Conservation (phyloP, 768 basidiomycete species). For the Boletus huronensis region DNA sequence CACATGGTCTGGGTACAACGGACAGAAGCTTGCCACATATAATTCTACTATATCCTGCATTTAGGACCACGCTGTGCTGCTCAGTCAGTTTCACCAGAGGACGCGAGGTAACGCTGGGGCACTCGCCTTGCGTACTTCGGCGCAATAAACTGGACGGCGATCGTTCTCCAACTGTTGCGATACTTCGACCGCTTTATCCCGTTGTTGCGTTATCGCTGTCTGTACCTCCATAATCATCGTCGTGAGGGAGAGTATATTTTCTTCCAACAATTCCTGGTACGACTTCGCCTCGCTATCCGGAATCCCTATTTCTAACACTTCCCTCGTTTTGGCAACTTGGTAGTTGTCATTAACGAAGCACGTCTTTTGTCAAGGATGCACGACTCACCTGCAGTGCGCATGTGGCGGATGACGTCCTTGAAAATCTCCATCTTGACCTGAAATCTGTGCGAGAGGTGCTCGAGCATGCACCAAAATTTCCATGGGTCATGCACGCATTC, state of each 20-base stretch:
- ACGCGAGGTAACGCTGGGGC: not conserved
- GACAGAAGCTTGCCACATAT: not conserved
- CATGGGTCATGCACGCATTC: not conserved
- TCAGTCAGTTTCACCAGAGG: not conserved
- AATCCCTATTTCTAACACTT: not conserved
- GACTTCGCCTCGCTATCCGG: not conserved
- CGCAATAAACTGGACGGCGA: not conserved
- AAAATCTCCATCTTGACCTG: not conserved
- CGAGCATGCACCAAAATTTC: not conserved
- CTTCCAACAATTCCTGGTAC: not conserved
- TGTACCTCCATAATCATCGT: not conserved
- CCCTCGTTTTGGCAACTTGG: not conserved
- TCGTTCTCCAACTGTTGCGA: not conserved
- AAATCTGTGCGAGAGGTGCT: not conserved
- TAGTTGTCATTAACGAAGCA: not conserved
- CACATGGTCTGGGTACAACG: not conserved
- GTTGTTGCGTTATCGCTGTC: not conserved
- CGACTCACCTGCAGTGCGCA: not conserved
- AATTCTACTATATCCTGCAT: not conserved
- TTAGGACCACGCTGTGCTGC: not conserved
- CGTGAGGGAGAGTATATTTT: not conserved
- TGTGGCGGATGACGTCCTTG: not conserved
- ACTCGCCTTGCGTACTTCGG: not conserved
- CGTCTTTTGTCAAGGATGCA: too few species aligned
- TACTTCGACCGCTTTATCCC: not conserved